Base-by-base conservation (phyloP, 192 early-diverging fungal genomes). In the Powellomyces hirtus region DNA sequence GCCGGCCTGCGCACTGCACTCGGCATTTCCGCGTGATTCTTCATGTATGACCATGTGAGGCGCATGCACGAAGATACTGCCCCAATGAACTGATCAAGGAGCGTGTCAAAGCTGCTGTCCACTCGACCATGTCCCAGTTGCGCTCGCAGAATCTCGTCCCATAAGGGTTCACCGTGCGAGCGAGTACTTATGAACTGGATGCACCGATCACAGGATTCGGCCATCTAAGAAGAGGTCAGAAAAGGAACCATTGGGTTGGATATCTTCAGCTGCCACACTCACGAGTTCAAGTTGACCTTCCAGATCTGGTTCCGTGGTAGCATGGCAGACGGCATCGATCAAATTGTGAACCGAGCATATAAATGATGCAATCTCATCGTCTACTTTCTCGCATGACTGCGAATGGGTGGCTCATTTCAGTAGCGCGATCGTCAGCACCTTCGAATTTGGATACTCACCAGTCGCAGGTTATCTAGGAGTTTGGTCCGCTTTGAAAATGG, bases 11-110 rank as follows among this genome's bases (percentile, higher is more conserved):
- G 20, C 0, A 46, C 24, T 11, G 10, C 0, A 4, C 16, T 46
- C 8, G 68, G 37, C 8, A 57, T 7, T 16, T 66, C 65, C 0
- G 30, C 13, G 33, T 66, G 38, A 18, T 38, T 13, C 27, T 38
- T 57, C 49, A 66, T 55, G 53, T 58, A 58, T 38, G 58, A 26
- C 27, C 56, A 59, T 13, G 30, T 49, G 42, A 68, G 45, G 4
- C 40, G 55, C 31, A 68, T 45, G 20, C 11, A 51, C 5, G 36
- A 10, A 18, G 38, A 53, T 16, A 66, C 18, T 22, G 64, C 20
- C 13, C 50, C 30, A 30, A 53, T 34, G 33, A 66, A 55, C 7
- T 66, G 31, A 3, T 5, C 64, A 37, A 37, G 55, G 26, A 53
- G 64, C 2, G 64, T 53, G 64, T 13, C 29, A 50, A 16, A 27